Base-by-base conservation (phyloP, 148 eudicot genomes). In the Arbutus unedo region DNA sequence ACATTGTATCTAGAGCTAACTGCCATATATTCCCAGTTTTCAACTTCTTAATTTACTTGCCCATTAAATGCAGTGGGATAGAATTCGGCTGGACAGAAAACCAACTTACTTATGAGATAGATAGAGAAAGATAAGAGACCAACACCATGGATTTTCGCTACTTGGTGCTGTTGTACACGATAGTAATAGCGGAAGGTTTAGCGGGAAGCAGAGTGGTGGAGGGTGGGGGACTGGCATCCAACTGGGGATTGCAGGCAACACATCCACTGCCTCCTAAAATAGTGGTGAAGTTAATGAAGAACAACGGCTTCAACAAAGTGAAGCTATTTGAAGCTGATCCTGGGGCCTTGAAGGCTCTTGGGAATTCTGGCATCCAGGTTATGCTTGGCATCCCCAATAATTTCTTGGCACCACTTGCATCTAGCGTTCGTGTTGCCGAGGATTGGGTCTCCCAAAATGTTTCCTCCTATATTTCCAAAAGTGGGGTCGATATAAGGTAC, bases 331-430 rank as follows among this genome's bases (percentile, higher is more conserved):
- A 97, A 86, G 97, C 96, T 11, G 96, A 94, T 77, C 93, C 91
- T 16, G 90, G 86, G 38, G 93, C 92, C 0, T 78, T 97, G 56
- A 81, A 83, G 87, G 99, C 99, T 41, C 93, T 97, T 14, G 97
- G 97, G 21, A 90, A 90, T 78, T 92, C 98, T 0, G 97, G 97
- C 14, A 91, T 97, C n/a, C 88, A 97, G 66, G 99, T 97, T 50
- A 97, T 97, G 98, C 91, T 97, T 68, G 99, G 98, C 21, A 94
- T 97, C 11, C 99, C 99, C 15, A 97, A 97, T 77, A 94, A 97
- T 71, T 9, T 97, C 84, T 82, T 97, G 75, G 98, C 89, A 4
- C 81, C 91, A 1, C 78, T 97, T 55, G 96, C 99, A 2, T 74
- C 85, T 8, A 91, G 90, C 76, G 98, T 97, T 54, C 54, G 86